phyloP scores from a whole-genome alignment of 108 stramenopile species.

The Nitzschia sp. region DNA sequence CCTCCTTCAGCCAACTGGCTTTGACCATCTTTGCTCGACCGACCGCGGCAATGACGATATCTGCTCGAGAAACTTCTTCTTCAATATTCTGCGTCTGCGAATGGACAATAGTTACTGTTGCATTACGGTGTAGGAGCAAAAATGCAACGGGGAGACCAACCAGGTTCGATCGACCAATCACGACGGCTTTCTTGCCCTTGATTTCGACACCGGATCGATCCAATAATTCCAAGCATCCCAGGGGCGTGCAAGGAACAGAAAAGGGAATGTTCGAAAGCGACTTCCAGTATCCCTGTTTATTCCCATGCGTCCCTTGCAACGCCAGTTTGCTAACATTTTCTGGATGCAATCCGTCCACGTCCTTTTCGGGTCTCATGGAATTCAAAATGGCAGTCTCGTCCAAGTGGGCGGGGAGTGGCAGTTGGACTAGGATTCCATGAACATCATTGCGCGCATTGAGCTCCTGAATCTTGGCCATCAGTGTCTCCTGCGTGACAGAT shows the following conservation, averaged over 20 bases:
- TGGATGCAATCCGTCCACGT: slow-evolving; percentile 97
- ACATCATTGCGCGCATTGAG: slow-evolving; percentile 82
- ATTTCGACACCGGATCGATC: slow-evolving; percentile 82
- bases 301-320: slow-evolving; percentile 22
- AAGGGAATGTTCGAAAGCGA: slow-evolving; percentile 61
- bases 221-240: slow-evolving; percentile 95
- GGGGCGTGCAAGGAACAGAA: slow-evolving; percentile 84
- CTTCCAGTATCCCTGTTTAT: slow-evolving; percentile 37
- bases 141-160: slow-evolving; percentile 94
- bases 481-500: slow-evolving; percentile 76
- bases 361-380: slow-evolving; percentile 78
- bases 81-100: slow-evolving; percentile 80
- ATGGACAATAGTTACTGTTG: slow-evolving; percentile 96
- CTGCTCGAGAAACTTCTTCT: slow-evolving; percentile 73
- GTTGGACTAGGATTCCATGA: slow-evolving; percentile 97
- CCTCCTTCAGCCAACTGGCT: slow-evolving; percentile 92
- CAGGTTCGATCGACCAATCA: slow-evolving; percentile 90
- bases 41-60: slow-evolving; percentile 97
- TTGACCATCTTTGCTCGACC: slow-evolving; percentile 89
- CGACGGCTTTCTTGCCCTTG: slow-evolving; percentile 92
- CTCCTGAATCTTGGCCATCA: slow-evolving; percentile 67
- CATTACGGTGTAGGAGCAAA: slow-evolving; percentile 86
- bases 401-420: slow-evolving; percentile 92
- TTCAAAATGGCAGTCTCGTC: slow-evolving; percentile 79
- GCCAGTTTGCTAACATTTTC: slow-evolving; percentile 84